A percentile compares a stretch with the other conserved stretches of the same genome.
Evolutionary conservation across 371 early-diverging fungal species (phyloP).

Genomic region (Mortierella sp.): DNA sequence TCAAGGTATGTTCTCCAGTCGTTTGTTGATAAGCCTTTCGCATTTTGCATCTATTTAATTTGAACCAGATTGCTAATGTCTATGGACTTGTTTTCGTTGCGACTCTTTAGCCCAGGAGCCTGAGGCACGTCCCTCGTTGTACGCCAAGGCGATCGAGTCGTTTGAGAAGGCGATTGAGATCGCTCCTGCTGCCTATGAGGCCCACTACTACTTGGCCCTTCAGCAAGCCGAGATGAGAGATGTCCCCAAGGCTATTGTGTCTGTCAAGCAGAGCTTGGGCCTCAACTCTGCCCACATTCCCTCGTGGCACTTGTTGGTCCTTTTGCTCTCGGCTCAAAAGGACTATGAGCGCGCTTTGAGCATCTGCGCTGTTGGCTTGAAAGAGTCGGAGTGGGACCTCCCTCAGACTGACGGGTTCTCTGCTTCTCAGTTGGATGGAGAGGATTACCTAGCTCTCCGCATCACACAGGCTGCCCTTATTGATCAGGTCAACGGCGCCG

Average conservation of each 20-base stretch:
- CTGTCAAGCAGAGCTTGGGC: constrained; percentile 73
- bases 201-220: constrained; percentile 84
- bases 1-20: constrained; percentile 62
- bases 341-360: constrained; percentile 73
- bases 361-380: constrained; percentile 80
- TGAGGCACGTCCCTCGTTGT: constrained; percentile 72
- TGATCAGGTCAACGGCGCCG: constrained; percentile 66
- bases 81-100: background rate
- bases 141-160: constrained; percentile 73
- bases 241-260: constrained; percentile 75
- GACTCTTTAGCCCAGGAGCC: constrained; percentile 70
- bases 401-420: constrained; percentile 30
- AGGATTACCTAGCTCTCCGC: constrained; percentile 69
- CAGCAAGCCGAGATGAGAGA: constrained; percentile 88
- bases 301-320: constrained; percentile 91
- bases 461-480: constrained; percentile 70
- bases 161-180: constrained; percentile 69
- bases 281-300: constrained; percentile 73
- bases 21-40: background rate
- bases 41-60: background rate
- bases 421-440: constrained; percentile 62
- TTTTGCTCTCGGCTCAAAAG: constrained; percentile 78
- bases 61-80: background rate
- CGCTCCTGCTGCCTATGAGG: constrained; percentile 64
- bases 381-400: constrained; percentile 69